Evolutionary conservation across 2,329 filamentous ascomycete species (phyloP).

Genomic region (Aureobasidium sp.): DNA sequence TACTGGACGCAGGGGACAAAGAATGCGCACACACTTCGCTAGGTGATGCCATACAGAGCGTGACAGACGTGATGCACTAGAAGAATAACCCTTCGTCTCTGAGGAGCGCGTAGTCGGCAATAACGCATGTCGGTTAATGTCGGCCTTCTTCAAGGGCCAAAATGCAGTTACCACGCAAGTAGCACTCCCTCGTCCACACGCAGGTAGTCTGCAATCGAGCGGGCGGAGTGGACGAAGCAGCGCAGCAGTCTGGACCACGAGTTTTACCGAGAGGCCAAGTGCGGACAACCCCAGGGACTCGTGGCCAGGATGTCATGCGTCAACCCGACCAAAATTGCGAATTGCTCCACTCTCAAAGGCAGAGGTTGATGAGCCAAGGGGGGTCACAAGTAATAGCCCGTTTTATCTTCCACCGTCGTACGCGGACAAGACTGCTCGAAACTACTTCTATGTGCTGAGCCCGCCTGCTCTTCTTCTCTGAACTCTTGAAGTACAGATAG

Average conservation of each 20-base stretch:
- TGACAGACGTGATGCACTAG: background rate
- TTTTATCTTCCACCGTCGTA: background rate
- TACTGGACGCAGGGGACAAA: background rate
- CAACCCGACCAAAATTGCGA: conserved; percentile 6
- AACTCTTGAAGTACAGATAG: background rate
- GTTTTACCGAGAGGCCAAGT: conserved; percentile 5
- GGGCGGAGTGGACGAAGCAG: background rate
- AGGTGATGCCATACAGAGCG: background rate
- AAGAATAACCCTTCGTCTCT: background rate
- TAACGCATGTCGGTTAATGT: background rate
- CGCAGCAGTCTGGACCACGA: conserved; percentile 5
- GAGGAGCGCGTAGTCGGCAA: background rate
- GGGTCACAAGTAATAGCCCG: conserved; percentile 10
- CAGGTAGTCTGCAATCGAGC: background rate
- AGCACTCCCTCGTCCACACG: too few species aligned
- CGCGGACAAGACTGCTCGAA: background rate
- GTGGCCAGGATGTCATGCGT: conserved; percentile 10
- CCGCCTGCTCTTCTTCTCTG: background rate
- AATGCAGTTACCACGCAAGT: background rate
- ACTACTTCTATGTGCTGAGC: background rate
- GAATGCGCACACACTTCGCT: background rate
- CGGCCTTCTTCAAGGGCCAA: background rate
- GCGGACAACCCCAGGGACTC: background rate
- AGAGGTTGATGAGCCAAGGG: background rate
- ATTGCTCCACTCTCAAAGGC: conserved; percentile 3